phyloP scores from a whole-genome alignment of 177 flowering plant genomes.

The Vitis hybrid region DNA sequence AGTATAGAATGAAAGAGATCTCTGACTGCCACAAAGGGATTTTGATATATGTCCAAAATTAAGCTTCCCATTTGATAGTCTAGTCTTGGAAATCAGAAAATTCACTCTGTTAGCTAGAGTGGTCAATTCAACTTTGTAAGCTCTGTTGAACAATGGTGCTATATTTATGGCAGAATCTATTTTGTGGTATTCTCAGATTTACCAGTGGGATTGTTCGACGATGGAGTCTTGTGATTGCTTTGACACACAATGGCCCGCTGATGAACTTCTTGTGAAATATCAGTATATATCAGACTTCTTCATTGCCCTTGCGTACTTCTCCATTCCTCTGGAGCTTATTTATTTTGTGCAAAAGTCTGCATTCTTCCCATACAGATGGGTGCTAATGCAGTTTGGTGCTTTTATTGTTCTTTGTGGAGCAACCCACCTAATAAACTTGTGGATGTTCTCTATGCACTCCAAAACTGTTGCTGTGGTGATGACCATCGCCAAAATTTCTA shows the following conservation, averaged over 20 bases:
- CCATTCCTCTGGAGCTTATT: conserved; percentile 71
- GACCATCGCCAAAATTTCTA: conserved; percentile 47
- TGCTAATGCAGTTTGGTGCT: conserved; percentile 78
- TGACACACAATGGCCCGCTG: conserved; percentile 57
- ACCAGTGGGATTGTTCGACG: not conserved
- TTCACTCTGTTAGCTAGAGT: too few species aligned
- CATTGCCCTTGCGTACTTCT: conserved; percentile 72
- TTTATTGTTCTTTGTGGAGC: conserved; percentile 75
- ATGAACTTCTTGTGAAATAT: conserved; percentile 59
- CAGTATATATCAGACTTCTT: conserved; percentile 74
- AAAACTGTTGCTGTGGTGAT: conserved; percentile 50
- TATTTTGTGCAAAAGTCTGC: conserved; percentile 68
- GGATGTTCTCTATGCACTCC: conserved; percentile 64
- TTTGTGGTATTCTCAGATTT: conserved; percentile 15
- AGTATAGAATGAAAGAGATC: too few species aligned
- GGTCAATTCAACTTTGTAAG: too few species aligned
- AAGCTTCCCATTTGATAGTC: too few species aligned
- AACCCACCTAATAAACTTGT: conserved; percentile 72
- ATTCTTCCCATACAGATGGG: conserved; percentile 83
- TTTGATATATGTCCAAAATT: too few species aligned
- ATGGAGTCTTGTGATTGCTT: conserved; percentile 69
- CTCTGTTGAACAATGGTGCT: too few species aligned
- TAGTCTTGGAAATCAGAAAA: too few species aligned
- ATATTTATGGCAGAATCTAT: not conserved
- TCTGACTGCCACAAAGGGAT: too few species aligned